Percentiles rank a stretch among this genome's conserved stretches.
These are phyloP conservation scores for Scheffersomyces amazonensis DNA, from an alignment of 805 yeast genomes.

Conservation along the genomic window DNA sequence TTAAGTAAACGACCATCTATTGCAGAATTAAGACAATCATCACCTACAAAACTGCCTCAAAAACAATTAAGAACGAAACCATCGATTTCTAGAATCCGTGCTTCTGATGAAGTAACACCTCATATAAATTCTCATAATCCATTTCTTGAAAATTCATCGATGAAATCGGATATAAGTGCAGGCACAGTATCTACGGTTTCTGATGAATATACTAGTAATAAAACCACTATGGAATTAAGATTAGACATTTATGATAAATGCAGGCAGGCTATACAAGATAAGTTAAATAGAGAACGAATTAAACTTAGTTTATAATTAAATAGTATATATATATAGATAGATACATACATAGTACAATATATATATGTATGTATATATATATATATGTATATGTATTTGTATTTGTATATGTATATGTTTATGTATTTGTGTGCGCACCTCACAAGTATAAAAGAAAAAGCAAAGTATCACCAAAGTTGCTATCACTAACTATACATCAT, in stretches of 20 bases:
- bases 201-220: not conserved
- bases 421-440: too few species aligned
- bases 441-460: too few species aligned
- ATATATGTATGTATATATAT: too few species aligned
- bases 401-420: too few species aligned
- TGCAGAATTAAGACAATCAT: constrained; percentile 5
- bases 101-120: constrained; percentile 16
- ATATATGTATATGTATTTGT: too few species aligned
- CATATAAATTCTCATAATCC: not conserved
- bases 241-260: constrained; percentile 27
- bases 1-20: constrained; percentile 3
- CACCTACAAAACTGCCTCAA: constrained; percentile 11
- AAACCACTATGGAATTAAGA: constrained; percentile 6
- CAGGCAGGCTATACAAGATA: constrained; percentile 21
- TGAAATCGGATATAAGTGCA: not conserved
- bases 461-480: too few species aligned
- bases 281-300: constrained; percentile 15
- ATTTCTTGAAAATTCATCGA: not conserved
- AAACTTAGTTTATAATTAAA: not conserved
- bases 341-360: too few species aligned
- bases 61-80: constrained; percentile 15
- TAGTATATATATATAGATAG: too few species aligned
- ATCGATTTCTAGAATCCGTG: constrained; percentile 18
- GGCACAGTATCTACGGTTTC: not conserved
- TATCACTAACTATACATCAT: too few species aligned